phyloP scores from a whole-genome alignment of 768 basidiomycete genomes.

The Naematelia aurantialba region DNA sequence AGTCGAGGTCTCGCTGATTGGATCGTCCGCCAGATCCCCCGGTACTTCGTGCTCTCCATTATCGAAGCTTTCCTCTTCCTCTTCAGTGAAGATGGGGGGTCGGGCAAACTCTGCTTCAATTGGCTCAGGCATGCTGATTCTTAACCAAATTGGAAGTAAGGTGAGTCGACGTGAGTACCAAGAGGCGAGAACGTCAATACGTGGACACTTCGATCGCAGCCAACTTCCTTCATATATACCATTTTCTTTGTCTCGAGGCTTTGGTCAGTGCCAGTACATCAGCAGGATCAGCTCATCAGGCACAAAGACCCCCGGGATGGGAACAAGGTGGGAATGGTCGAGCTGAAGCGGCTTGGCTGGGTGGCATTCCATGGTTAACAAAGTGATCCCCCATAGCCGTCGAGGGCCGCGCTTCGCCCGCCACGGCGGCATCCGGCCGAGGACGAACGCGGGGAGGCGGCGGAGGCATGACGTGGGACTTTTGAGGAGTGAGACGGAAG shows the following conservation, averaged over 20 bases:
- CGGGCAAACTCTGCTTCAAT: conserved; percentile 30
- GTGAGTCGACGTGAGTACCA: too few species aligned
- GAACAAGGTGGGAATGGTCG: too few species aligned
- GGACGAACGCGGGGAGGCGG: background rate
- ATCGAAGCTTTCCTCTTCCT: conserved; percentile 22
- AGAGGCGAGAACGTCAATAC: too few species aligned
- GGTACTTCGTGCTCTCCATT: conserved; percentile 21
- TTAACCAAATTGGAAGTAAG: background rate
- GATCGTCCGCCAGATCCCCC: background rate
- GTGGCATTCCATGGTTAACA: too few species aligned
- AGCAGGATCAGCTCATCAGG: background rate
- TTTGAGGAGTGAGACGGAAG: too few species aligned
- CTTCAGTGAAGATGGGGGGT: conserved; percentile 27
- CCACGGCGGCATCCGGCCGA: background rate
- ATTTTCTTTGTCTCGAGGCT: too few species aligned
- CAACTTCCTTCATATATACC: too few species aligned
- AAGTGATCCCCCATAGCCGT: too few species aligned
- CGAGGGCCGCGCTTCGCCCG: background rate
- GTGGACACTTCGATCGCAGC: too few species aligned
- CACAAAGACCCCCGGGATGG: background rate
- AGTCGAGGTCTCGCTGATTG: background rate
- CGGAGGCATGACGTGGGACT: too few species aligned
- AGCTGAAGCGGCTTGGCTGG: too few species aligned
- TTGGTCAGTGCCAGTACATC: too few species aligned
- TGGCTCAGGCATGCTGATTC: conserved; percentile 24